phyloP scores from a whole-genome alignment of 257 asterid genomes.

The Pogostemon cablin region DNA sequence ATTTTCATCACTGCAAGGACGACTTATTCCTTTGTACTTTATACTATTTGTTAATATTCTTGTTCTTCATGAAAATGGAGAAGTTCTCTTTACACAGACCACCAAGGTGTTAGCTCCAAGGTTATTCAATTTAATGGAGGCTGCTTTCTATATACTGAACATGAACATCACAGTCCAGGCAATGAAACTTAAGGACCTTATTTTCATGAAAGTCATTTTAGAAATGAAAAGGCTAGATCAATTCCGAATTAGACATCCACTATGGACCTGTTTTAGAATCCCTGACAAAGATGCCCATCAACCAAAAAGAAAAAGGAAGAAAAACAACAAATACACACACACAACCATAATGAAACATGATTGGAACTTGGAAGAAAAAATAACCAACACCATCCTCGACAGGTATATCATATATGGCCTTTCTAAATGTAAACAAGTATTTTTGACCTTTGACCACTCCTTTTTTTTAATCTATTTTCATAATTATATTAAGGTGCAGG shows the following conservation, averaged over 20 bases:
- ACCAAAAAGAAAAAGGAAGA: background rate
- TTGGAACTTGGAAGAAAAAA: background rate
- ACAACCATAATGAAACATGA: background rate
- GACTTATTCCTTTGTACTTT: too few relatives aligned
- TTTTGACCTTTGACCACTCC: too few relatives aligned
- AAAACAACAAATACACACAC: background rate
- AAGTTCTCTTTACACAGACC: background rate
- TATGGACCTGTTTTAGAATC: too few relatives aligned
- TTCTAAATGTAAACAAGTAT: too few relatives aligned
- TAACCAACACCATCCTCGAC: background rate
- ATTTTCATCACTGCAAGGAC: too few relatives aligned
- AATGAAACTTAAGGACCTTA: conserved; percentile 11
- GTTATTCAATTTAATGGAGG: background rate
- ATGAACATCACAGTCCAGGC: background rate
- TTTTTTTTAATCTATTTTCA: too few relatives aligned
- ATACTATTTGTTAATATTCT: too few relatives aligned
- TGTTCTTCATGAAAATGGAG: too few relatives aligned
- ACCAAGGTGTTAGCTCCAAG: conserved; percentile 18
- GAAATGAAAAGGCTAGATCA: background rate
- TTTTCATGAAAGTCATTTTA: background rate
- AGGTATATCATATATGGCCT: background rate
- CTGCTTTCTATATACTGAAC: background rate
- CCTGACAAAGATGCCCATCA: background rate
- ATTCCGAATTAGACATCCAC: too few relatives aligned
- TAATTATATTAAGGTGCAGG: too few relatives aligned